Evolutionary conservation across 2,329 filamentous ascomycete genomes (phyloP).

Genomic region (Trichoderma atrobrunneum): DNA sequence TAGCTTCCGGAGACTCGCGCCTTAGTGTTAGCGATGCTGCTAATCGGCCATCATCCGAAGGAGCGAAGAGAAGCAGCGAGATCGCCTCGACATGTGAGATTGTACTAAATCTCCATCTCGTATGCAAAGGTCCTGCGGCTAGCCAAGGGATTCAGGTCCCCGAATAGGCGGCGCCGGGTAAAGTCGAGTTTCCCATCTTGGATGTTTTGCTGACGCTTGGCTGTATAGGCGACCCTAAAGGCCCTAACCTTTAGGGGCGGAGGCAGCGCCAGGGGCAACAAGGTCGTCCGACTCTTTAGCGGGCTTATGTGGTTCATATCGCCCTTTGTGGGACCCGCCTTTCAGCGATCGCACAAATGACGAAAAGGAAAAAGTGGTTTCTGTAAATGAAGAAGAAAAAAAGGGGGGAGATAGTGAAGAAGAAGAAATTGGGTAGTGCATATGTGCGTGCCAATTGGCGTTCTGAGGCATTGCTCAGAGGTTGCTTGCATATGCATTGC

Average conservation of each 20-base stretch:
- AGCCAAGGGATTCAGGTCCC: neutral
- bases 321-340: neutral
- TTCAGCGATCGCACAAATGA: neutral
- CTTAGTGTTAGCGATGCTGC: neutral
- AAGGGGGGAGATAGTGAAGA: neutral
- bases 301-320: neutral
- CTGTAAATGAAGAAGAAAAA: neutral
- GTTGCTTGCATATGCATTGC: neutral
- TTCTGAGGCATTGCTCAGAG: too few species aligned
- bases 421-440: neutral
- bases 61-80: neutral
- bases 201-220: neutral
- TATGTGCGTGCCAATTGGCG: neutral
- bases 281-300: neutral
- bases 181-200: neutral
- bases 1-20: neutral
- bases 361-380: neutral
- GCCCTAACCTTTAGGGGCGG: neutral
- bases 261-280: neutral
- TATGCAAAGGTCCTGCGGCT: neutral
- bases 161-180: neutral
- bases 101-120: neutral
- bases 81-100: neutral
- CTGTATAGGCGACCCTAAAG: neutral
- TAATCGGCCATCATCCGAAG: neutral